A percentile compares a stretch with the other conserved stretches of the same genome.
Conservation (phyloP, 1,284 basidiomycete species). For the Wallemia hederae region DNA sequence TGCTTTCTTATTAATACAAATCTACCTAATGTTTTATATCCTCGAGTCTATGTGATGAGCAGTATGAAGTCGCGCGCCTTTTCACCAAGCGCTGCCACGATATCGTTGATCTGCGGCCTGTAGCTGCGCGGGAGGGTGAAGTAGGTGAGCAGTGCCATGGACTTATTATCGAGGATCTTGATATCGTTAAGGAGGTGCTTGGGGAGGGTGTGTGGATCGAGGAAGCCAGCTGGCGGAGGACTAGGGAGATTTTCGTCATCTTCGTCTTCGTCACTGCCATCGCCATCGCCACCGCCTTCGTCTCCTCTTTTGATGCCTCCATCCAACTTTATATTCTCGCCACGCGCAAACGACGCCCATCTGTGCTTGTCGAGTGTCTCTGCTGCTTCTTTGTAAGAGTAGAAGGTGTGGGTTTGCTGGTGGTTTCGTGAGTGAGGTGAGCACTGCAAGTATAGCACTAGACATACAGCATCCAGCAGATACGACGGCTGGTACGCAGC, state of each 20-base stretch:
- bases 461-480: conserved; percentile 51
- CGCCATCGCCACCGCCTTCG: background rate
- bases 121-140: conserved; percentile 3
- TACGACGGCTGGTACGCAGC: conserved; percentile 67
- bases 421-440: background rate
- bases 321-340: conserved; percentile 18
- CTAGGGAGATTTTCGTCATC: conserved; percentile 8
- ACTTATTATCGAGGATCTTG: conserved; percentile 8
- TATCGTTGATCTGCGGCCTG: conserved; percentile 5
- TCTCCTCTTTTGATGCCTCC: background rate
- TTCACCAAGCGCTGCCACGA: conserved; percentile 9
- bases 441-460: background rate
- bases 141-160: conserved; percentile 3
- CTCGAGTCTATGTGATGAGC: background rate
- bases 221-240: conserved; percentile 13
- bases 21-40: background rate
- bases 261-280: conserved; percentile 2
- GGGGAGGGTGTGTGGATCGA: conserved; percentile 10
- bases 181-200: conserved; percentile 6
- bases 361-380: conserved; percentile 30
- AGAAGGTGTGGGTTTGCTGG: conserved; percentile 47
- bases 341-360: conserved; percentile 29
- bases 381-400: conserved; percentile 31
- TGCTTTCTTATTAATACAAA: background rate
- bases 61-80: background rate